phyloP scores from a whole-genome alignment of 306 rosid genomes.

The Pachyrhizus erosus region DNA sequence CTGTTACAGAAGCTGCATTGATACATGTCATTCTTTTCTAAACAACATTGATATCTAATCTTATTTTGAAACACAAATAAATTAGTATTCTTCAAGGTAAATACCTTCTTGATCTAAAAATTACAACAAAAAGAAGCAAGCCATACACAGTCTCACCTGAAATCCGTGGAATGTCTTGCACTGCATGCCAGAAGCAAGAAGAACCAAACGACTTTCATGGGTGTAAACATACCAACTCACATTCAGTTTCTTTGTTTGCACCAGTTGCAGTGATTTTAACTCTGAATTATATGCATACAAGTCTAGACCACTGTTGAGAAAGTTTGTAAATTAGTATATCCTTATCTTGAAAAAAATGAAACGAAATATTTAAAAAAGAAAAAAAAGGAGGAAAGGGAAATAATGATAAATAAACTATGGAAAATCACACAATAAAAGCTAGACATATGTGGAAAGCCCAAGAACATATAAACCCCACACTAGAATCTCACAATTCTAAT shows the following conservation, averaged over 20 bases:
- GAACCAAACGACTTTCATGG: conserved; percentile 98
- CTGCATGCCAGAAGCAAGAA: conserved; percentile 99
- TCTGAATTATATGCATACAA: conserved; percentile 72
- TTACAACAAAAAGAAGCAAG: conserved; percentile 21
- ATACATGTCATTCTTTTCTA: conserved; percentile 36
- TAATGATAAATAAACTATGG: neutral
- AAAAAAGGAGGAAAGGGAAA: neutral
- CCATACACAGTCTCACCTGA: conserved; percentile 65
- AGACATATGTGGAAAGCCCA: neutral
- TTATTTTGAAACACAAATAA: conserved; percentile 15
- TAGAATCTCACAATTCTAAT: neutral
- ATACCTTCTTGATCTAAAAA: conserved; percentile 25
- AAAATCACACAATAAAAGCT: neutral
- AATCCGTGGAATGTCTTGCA: conserved; percentile 94
- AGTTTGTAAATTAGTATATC: conserved; percentile 34
- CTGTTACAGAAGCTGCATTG: conserved; percentile 37
- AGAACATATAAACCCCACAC: neutral
- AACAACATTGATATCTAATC: conserved; percentile 9
- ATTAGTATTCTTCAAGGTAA: conserved; percentile 12
- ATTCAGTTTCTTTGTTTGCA: conserved; percentile 81
- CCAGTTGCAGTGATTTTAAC: conserved; percentile 77
- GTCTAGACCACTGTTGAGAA: conserved; percentile 85
- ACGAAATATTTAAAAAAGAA: neutral
- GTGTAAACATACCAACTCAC: conserved; percentile 95
- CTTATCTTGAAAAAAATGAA: conserved; percentile 28